Percentiles rank a stretch among this genome's conserved stretches.
Conservation (phyloP, 2,329 filamentous ascomycete genomes). For the Chaetomiaceae sp. region DNA sequence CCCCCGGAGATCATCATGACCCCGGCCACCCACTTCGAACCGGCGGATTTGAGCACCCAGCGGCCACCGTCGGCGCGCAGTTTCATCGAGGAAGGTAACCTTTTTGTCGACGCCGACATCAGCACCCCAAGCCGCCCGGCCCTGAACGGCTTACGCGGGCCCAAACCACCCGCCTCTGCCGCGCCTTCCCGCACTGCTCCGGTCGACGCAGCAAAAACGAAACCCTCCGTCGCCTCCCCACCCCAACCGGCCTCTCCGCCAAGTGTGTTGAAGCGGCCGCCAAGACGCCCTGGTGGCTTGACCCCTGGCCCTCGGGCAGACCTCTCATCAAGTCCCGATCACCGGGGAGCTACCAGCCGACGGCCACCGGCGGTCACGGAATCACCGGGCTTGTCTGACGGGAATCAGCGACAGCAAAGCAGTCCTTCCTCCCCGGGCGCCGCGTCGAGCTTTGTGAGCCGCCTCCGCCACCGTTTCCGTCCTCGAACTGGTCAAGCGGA, state of each 20-base stretch:
- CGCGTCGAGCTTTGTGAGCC: neutral
- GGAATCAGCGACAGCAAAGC: neutral
- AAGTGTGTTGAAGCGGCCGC: conserved; percentile 2
- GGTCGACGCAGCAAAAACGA: neutral
- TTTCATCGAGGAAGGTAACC: conserved; percentile 25
- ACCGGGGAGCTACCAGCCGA: neutral
- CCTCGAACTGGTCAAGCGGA: neutral
- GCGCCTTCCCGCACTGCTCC: neutral
- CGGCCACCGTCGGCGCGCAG: conserved; percentile 17
- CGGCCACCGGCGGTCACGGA: neutral
- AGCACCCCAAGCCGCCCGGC: conserved; percentile 16
- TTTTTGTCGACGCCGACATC: conserved; percentile 21
- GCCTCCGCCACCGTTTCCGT: neutral
- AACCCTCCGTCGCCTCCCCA: neutral
- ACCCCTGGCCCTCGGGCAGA: neutral
- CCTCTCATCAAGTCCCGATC: neutral
- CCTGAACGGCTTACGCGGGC: neutral
- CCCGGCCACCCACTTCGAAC: neutral
- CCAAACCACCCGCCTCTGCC: neutral
- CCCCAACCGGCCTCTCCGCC: conserved; percentile 2
- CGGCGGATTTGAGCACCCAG: neutral
- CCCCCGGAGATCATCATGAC: conserved; percentile 1
- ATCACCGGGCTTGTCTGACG: neutral
- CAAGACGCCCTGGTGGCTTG: conserved; percentile 3
- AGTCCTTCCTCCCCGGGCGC: neutral